These are phyloP conservation scores for Bacidia gigantensis DNA, from an alignment of 495 filamentous ascomycete species.

Conservation along the genomic window DNA sequence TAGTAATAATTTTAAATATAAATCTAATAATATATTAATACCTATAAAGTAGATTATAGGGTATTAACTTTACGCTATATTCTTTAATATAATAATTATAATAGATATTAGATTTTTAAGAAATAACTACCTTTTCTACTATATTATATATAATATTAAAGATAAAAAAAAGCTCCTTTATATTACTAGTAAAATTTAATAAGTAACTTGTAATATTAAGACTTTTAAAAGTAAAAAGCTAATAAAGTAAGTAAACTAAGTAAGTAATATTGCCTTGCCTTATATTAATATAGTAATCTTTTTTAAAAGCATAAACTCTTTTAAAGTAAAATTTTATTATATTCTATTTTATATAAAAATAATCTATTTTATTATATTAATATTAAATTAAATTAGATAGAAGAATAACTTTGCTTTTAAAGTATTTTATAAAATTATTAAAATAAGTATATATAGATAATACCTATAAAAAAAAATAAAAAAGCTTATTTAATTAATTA, in stretches of 20 bases:
- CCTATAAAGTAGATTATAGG: neutral
- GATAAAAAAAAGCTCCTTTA: neutral
- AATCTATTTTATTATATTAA: constrained; percentile 3
- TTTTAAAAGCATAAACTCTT: neutral
- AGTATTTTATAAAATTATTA: no score
- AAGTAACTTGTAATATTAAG: neutral
- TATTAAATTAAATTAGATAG: constrained; percentile 3
- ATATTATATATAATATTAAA: neutral
- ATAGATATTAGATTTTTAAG: neutral
- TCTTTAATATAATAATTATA: neutral
- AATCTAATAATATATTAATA: neutral
- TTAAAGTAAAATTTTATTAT: neutral
- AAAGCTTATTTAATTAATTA: no score
- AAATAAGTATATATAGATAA: no score
- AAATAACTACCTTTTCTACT: no score
- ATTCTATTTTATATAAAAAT: constrained; percentile 2
- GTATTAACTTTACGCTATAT: neutral
- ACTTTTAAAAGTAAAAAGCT: neutral
- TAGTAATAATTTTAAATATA: neutral
- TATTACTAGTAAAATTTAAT: neutral
- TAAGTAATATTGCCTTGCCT: no score
- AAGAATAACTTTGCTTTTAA: no score
- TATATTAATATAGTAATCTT: neutral
- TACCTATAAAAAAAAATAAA: no score
- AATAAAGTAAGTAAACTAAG: neutral